Conservation (phyloP, 768 basidiomycete genomes). For the Rhodotorula babjevae region DNA sequence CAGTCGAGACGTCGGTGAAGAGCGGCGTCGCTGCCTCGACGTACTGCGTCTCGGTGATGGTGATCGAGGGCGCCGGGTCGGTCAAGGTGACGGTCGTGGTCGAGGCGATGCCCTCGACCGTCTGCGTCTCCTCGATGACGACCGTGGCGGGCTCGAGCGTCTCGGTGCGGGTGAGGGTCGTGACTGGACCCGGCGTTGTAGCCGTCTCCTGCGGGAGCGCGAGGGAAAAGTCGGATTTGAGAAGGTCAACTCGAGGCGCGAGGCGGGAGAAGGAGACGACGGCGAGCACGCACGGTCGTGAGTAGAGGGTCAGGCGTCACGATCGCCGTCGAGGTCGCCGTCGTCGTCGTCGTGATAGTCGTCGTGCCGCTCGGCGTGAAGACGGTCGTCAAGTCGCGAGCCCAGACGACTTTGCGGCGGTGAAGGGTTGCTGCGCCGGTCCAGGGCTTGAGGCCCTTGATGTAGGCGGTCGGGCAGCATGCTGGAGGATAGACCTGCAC, state of each 20-base stretch:
- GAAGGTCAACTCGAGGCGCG: neutral
- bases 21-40: neutral
- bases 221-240: neutral
- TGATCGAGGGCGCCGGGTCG: neutral
- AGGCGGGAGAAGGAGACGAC: neutral
- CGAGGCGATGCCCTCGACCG: neutral
- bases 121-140: neutral
- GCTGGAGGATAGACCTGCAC: neutral
- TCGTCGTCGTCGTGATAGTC: neutral
- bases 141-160: neutral
- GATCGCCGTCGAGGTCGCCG: neutral
- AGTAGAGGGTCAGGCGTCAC: neutral
- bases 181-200: neutral
- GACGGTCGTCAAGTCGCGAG: neutral
- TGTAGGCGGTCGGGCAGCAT: neutral
- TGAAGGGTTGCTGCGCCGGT: neutral
- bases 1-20: neutral
- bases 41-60: neutral
- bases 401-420: neutral
- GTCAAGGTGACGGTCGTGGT: neutral
- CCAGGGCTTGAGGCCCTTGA: neutral
- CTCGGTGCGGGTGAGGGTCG: neutral
- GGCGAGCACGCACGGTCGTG: neutral
- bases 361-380: neutral
- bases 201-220: neutral